Conservation (phyloP, 2,329 filamentous ascomycete species). For the Lecanicillium sp. region DNA sequence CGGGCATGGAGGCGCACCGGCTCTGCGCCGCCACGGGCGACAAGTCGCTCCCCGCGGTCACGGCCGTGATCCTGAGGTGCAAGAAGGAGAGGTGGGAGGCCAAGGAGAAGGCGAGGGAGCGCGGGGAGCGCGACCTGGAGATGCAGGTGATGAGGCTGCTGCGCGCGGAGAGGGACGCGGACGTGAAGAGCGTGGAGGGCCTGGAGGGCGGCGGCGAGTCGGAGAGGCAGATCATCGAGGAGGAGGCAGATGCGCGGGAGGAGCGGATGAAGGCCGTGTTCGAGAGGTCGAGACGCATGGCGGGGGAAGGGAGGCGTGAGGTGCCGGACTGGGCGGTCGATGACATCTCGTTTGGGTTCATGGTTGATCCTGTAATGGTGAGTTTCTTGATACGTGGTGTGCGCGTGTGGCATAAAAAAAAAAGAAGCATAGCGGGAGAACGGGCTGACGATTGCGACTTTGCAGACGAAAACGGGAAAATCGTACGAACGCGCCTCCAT, state of each 20-base stretch:
- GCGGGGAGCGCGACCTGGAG: slow-evolving; percentile 53
- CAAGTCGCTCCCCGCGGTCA: slow-evolving; percentile 64
- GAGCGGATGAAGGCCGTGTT: slow-evolving; percentile 42
- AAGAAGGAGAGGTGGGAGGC: slow-evolving; percentile 85
- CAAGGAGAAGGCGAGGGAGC: slow-evolving; percentile 55
- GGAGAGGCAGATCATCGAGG: slow-evolving; percentile 41
- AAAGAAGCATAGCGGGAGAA: too few relatives aligned
- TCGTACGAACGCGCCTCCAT: slow-evolving; percentile 86
- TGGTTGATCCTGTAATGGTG: slow-evolving; percentile 63
- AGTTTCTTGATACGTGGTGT: slow-evolving; percentile 23
- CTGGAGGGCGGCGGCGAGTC: slow-evolving; percentile 37
- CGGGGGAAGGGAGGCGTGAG: slow-evolving; percentile 43
- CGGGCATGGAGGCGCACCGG: slow-evolving; percentile 66
- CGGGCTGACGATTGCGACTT: slow-evolving; percentile 16
- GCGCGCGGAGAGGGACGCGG: slow-evolving; percentile 38
- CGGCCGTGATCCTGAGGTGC: slow-evolving; percentile 66
- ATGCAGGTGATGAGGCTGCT: slow-evolving; percentile 51
- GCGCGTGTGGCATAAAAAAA: too few relatives aligned
- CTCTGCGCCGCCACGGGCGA: slow-evolving; percentile 58
- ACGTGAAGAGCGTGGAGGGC: slow-evolving; percentile 29
- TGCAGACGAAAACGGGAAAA: slow-evolving; percentile 73
- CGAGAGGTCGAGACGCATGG: slow-evolving; percentile 39
- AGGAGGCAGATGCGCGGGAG: slow-evolving; percentile 44
- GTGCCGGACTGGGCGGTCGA: slow-evolving; percentile 75
- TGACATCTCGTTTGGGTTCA: slow-evolving; percentile 67